phyloP scores from a whole-genome alignment of 495 filamentous ascomycete species.

The Chaetomium fimeti region DNA sequence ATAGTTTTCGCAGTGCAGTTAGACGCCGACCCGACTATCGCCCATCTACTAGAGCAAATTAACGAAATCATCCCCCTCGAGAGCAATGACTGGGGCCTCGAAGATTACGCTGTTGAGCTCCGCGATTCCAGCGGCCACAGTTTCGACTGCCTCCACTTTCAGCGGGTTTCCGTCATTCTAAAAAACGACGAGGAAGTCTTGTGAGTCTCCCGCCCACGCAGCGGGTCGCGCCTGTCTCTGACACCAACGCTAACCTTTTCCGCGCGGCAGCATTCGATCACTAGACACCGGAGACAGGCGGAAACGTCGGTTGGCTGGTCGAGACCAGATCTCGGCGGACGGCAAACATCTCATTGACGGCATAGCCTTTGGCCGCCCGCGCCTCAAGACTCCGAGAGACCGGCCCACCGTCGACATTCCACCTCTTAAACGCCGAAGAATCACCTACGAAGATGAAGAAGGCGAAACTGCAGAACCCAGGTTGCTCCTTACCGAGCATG shows the following conservation, averaged over 20 bases:
- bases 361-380: slow-evolving; percentile 78
- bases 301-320: slow-evolving; percentile 70
- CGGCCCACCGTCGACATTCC: slow-evolving; percentile 74
- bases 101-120: slow-evolving; percentile 89
- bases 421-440: slow-evolving; percentile 66
- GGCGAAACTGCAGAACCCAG: slow-evolving; percentile 32
- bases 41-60: slow-evolving; percentile 78
- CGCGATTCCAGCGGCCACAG: slow-evolving; percentile 51
- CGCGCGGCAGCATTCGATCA: slow-evolving; percentile 66
- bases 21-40: slow-evolving; percentile 62
- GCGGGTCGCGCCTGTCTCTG: neutral
- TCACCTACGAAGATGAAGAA: slow-evolving; percentile 46
- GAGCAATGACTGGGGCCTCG: slow-evolving; percentile 78
- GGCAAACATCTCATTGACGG: slow-evolving; percentile 88
- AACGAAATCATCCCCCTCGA: slow-evolving; percentile 84
- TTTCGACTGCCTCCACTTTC: slow-evolving; percentile 90
- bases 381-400: slow-evolving; percentile 54
- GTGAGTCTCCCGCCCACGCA: slow-evolving; percentile 47
- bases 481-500: slow-evolving; percentile 41
- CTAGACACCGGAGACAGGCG: slow-evolving; percentile 72
- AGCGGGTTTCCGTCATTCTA: slow-evolving; percentile 65
- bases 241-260: neutral
- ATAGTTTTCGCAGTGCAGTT: slow-evolving; percentile 69
- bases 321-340: slow-evolving; percentile 76
- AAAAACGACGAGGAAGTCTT: slow-evolving; percentile 82